Evolutionary conservation across 805 yeast species (phyloP).

Genomic region (Nakazawaea wyomingensis): DNA sequence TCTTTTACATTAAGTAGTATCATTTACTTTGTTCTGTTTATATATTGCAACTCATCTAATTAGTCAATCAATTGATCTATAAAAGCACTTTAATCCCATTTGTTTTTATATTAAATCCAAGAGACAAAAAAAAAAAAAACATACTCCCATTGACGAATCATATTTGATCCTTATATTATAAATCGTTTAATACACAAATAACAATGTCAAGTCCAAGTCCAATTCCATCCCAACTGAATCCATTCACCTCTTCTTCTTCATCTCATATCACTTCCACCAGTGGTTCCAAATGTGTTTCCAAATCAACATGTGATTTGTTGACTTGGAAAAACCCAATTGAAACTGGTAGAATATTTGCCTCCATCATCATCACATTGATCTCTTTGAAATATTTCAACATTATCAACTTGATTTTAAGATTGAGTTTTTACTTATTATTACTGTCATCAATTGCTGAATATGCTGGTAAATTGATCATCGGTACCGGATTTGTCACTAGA

Average conservation of each 20-base stretch:
- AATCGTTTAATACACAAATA: too few relatives aligned
- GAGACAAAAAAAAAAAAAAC: too few relatives aligned
- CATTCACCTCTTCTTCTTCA: slow-evolving; percentile 12
- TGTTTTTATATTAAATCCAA: too few relatives aligned
- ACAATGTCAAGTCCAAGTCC: too few relatives aligned
- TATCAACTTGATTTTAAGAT: slow-evolving; percentile 53
- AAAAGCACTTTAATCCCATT: too few relatives aligned
- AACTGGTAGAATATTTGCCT: slow-evolving; percentile 74
- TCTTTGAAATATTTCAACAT: slow-evolving; percentile 60
- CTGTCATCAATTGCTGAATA: slow-evolving; percentile 74
- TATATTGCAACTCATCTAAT: too few relatives aligned
- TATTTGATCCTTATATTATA: too few relatives aligned
- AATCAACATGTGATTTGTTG: slow-evolving; percentile 33
- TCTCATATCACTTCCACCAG: slow-evolving; percentile 29
- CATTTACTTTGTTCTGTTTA: too few relatives aligned
- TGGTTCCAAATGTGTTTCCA: too few relatives aligned
- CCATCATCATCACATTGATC: slow-evolving; percentile 48
- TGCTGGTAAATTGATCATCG: slow-evolving; percentile 64
- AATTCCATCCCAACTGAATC: not conserved
- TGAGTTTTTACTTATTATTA: slow-evolving; percentile 51
- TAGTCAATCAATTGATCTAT: too few relatives aligned
- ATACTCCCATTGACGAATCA: too few relatives aligned
- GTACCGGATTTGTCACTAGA: slow-evolving; percentile 75
- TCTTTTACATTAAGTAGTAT: too few relatives aligned
- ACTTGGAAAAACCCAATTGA: slow-evolving; percentile 74